Evolutionary conservation across 306 rosid genomes (phyloP), one percentile per base, ranked within the genome.

Genomic region (Hippophae gyantsensis): DNA sequence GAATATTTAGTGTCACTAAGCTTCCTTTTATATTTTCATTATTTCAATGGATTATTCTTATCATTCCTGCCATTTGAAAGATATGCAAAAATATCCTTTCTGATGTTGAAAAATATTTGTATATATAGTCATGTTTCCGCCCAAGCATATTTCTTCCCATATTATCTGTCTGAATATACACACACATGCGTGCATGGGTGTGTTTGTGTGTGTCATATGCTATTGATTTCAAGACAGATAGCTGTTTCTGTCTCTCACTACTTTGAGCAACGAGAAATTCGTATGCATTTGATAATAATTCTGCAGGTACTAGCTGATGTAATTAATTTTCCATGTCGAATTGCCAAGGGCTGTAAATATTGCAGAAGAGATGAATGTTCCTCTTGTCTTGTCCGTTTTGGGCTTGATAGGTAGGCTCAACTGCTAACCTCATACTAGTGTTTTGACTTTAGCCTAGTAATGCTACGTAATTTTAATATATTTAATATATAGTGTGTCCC

Each of bases 281-380:
- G 6, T 52, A 42, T 53, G 4, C n/a, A 3, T 32, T 32, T 32
- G 38, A 49, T 44, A 9, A 47, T 52, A 58, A 40, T 32, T 76
- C 62, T 78, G 77, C 81, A 93, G 99, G 95, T 89, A 40, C 85
- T 93, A 69, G 95, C 99, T 46, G 97, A 88, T 26, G 66, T 80
- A 62, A 88, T 93, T 57, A 82, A 84, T 62, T 67, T 93, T 63
- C 97, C 99, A 0, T 93, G 99, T 77, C 97, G 99, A 73, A 86
- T 93, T 73, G 97, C 97, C 60, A 93, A 78, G 80, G 99, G 99
- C 57, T 93, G 99, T 79, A 89, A 86, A 77, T 84, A 86, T 74
- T 93, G 99, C 74, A 75, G 72, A 55, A 72, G 90, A 74, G 84
- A 78, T 62, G 89, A 93, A 79, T 87, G 95, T 57, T 74, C 97